These are phyloP conservation scores for Macrocybe gigantea DNA, from an alignment of 768 basidiomycete species.

Conservation along the genomic window DNA sequence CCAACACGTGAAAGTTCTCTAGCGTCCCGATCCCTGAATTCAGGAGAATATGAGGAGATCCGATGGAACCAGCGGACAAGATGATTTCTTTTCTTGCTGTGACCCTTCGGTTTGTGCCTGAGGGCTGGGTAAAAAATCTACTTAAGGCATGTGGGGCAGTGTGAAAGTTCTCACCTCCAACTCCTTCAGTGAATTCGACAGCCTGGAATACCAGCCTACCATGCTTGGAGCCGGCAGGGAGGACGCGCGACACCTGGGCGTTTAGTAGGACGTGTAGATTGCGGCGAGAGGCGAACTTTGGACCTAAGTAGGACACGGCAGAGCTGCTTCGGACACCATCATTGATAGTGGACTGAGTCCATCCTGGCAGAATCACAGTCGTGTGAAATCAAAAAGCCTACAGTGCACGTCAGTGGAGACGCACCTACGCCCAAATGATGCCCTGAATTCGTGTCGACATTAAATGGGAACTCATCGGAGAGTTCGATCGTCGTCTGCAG, in stretches of 20 bases:
- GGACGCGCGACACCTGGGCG: slow-evolving; percentile 21
- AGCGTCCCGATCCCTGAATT: slow-evolving; percentile 3
- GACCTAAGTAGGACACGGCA: slow-evolving; percentile 22
- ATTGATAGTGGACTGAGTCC: neutral
- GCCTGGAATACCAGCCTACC: slow-evolving; percentile 3
- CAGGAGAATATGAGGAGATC: slow-evolving; percentile 5
- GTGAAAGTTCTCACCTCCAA: neutral
- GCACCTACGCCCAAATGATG: neutral
- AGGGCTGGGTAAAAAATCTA: neutral
- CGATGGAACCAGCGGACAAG: slow-evolving; percentile 7
- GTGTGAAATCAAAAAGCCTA: neutral
- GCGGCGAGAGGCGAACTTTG: slow-evolving; percentile 13
- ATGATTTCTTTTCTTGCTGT: slow-evolving; percentile 6
- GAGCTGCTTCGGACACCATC: slow-evolving; percentile 23
- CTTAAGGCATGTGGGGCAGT: neutral
- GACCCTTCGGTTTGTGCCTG: neutral
- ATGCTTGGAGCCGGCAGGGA: slow-evolving; percentile 3
- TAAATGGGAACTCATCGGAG: neutral
- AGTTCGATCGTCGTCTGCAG: neutral
- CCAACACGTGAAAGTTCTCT: neutral
- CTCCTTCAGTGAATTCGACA: slow-evolving; percentile 1
- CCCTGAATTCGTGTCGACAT: neutral
- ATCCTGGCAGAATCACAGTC: neutral
- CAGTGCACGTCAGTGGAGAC: no score
- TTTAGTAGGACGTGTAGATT: slow-evolving; percentile 27